Conservation (phyloP, 441 rosid genomes). For the Biscutella auriculata region DNA sequence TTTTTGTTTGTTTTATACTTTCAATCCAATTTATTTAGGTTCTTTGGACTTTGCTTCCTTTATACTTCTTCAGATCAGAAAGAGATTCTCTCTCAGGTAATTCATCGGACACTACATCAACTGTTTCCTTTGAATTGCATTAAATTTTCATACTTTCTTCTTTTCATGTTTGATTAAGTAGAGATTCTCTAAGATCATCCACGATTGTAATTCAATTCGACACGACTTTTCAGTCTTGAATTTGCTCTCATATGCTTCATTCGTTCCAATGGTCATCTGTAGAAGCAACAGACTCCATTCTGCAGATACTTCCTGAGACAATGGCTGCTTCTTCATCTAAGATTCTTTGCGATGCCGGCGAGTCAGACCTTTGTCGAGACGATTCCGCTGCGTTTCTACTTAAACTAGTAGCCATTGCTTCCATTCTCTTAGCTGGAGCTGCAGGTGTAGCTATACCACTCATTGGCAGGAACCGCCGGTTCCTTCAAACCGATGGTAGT, state of each 20-base stretch:
- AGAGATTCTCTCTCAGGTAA: slow-evolving; percentile 21
- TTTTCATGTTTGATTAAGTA: too few relatives aligned
- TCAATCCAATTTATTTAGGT: too few relatives aligned
- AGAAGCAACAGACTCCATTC: slow-evolving; percentile 30
- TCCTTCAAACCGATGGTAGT: slow-evolving; percentile 52
- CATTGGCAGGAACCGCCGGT: slow-evolving; percentile 42
- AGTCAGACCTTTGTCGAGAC: slow-evolving; percentile 40
- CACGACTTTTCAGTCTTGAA: too few relatives aligned
- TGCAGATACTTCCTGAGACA: slow-evolving; percentile 14
- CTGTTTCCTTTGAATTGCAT: background rate
- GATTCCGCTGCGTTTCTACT: slow-evolving; percentile 37
- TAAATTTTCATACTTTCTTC: too few relatives aligned
- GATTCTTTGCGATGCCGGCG: slow-evolving; percentile 27
- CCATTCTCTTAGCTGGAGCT: slow-evolving; percentile 55
- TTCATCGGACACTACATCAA: slow-evolving; percentile 7
- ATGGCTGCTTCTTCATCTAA: slow-evolving; percentile 18
- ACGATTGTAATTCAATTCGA: too few relatives aligned
- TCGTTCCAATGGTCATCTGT: too few relatives aligned
- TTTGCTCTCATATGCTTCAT: too few relatives aligned
- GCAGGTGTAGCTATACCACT: slow-evolving; percentile 59
- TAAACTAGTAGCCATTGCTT: slow-evolving; percentile 54
- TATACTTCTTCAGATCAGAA: slow-evolving; percentile 14
- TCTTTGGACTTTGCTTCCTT: slow-evolving; percentile 21
- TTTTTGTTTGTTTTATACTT: too few relatives aligned
- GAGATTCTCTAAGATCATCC: background rate